Evolutionary conservation across 2,329 filamentous ascomycete genomes (phyloP), one percentile per base, ranked within the genome.

Genomic region (Pseudogymnoascus sp.): DNA sequence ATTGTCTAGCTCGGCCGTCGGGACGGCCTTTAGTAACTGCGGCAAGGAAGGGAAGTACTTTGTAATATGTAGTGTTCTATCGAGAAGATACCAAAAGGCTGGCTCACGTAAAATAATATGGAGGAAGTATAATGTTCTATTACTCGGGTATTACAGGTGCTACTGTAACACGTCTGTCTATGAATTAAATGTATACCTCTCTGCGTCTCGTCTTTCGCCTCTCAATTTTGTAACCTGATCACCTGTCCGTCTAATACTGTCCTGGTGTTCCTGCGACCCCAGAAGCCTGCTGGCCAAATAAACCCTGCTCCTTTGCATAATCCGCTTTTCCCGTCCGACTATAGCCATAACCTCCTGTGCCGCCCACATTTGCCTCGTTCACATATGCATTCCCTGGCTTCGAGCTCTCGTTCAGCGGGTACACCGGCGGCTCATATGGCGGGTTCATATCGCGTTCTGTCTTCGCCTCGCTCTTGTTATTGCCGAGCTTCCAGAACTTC

Each of bases 231-330:
- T 54, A 54, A 30, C 43, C 25, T 30, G 43, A 6, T 54, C 25
- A 54, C 25, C 25, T 12, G 43, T 54, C 25, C 9, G 4, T 54
- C n/a, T 54, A 54, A 54, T 54, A 54, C 25, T 54, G 43, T 33
- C 43, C 43, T 54, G 43, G 43, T 33, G 43, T 54, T 54, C 43
- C 43, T 54, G 43, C 25, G 25, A 54, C 43, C 43, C 43, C 43
- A 8, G 43, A 54, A 30, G 25, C n/a, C 43, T 54, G 43, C 4
- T 50, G 43, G n/a, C 25, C 43, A 54, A 33, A 54, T 54, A 54
- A 54, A 54, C 43, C 43, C 43, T 54, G 43, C 25, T 54, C 43
- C 43, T 54, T 54, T 54, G 25, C 43, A 54, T 54, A 54, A 54
- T 54, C 43, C 7, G 43, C 43, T 7, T 54, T 54, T 7, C 43